Evolutionary conservation across 176 grass and related monocot species (phyloP), one percentile per base, ranked within the genome.

Genomic region (Urochloa ruziziensis): DNA sequence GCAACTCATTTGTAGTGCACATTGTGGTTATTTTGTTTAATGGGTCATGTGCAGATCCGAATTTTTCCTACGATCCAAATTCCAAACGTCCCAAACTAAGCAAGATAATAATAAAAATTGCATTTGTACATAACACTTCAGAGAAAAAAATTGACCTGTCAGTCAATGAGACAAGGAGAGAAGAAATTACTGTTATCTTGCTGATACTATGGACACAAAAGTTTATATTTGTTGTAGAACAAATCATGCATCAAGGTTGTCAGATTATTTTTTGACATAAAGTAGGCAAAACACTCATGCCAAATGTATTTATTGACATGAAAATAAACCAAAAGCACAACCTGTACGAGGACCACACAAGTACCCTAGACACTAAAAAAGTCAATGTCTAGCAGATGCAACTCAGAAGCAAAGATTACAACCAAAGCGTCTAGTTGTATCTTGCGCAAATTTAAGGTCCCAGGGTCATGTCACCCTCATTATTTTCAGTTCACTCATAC

Each of bases 331-430:
- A 69, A 63, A 23, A 83, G 56, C 36, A 63, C 3, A 61, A 6
- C 42, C 17, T 79, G 47, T 84, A 58, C 16, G 46, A 74, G 59
- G 74, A 48, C 23, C 25, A 25, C 36, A 23, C 14, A n/a, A 79
- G 57, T 61, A 34, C 21, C 64, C 8, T 68, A 78, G 23, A 47
- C 27, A 60, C 25, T 35, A 29, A 69, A 81, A 3, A 87, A 68
- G 70, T 47, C 39, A 82, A 53, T 70, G 65, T 25, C 43, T 42
- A 78, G 52, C 10, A 34, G 47, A 71, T 83, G 44, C 54, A 88
- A 34, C 72, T 62, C 66, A 62, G 42, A 56, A 39, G 49, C 18
- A 42, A 89, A 51, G 5, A 80, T 73, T 40, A 24, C 15, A 67
- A 78, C 29, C 25, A 57, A 36, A 56, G 16, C 44, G 1, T 43